Evolutionary conservation across 495 filamentous ascomycete genomes (phyloP).

Genomic region (Ramalina peruviana): DNA sequence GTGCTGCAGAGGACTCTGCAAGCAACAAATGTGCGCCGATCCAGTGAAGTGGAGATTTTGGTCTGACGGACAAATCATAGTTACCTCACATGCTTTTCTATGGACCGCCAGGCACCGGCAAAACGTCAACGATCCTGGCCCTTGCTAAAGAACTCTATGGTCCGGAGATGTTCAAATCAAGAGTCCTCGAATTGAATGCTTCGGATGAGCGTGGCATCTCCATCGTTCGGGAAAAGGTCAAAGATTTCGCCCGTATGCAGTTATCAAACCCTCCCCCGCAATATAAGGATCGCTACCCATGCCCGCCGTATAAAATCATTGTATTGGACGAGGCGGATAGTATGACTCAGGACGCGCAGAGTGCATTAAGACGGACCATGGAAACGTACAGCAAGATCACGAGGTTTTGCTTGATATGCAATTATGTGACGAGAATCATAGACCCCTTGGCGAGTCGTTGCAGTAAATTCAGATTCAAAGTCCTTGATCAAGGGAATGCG

Average conservation of each 20-base stretch:
- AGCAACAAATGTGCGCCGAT: slow-evolving; percentile 63
- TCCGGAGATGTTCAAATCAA: slow-evolving; percentile 81
- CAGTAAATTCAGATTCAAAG: slow-evolving; percentile 97
- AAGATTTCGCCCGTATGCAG: slow-evolving; percentile 92
- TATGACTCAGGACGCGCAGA: slow-evolving; percentile 98
- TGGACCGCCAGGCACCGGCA: slow-evolving; percentile 91
- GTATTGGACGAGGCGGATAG: slow-evolving; percentile 94
- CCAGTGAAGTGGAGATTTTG: not conserved
- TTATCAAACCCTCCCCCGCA: slow-evolving; percentile 62
- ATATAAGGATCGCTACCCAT: slow-evolving; percentile 71
- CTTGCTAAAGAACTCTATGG: slow-evolving; percentile 97
- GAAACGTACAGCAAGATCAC: slow-evolving; percentile 95
- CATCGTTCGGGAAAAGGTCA: slow-evolving; percentile 96
- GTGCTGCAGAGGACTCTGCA: slow-evolving; percentile 86
- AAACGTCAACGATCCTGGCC: slow-evolving; percentile 94
- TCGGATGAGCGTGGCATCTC: slow-evolving; percentile 96
- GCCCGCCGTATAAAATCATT: slow-evolving; percentile 96
- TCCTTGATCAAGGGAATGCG: slow-evolving; percentile 70
- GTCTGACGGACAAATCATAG: slow-evolving; percentile 24
- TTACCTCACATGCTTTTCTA: slow-evolving; percentile 99
- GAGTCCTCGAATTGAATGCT: slow-evolving; percentile 95
- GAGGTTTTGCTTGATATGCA: slow-evolving; percentile 93
- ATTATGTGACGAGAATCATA: slow-evolving; percentile 97
- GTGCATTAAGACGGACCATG: slow-evolving; percentile 85
- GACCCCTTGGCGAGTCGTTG: slow-evolving; percentile 86